phyloP scores from a whole-genome alignment of 1,284 basidiomycete genomes.

The Malassezia obtusa region DNA sequence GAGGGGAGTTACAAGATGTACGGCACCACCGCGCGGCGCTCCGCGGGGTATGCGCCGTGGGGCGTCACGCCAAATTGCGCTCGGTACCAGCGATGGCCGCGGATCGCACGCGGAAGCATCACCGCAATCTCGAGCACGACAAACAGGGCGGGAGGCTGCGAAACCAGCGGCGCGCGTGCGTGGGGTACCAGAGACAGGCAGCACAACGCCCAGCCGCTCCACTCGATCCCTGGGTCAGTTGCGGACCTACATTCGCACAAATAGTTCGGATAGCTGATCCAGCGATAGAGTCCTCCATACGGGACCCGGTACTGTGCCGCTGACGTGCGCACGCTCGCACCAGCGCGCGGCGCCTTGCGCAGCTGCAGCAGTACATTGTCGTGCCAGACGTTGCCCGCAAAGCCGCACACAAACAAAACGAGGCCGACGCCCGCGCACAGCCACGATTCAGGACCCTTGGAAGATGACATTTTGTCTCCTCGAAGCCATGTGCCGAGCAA shows the following conservation, averaged over 20 bases:
- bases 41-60: slow-evolving; percentile 57
- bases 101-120: slow-evolving; percentile 70
- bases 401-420: slow-evolving; percentile 52
- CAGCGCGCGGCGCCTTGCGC: slow-evolving; percentile 40
- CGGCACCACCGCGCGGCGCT: slow-evolving; percentile 60
- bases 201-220: slow-evolving; percentile 29
- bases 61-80: slow-evolving; percentile 53
- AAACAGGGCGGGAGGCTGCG: slow-evolving; percentile 52
- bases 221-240: slow-evolving; percentile 37
- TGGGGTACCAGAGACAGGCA: slow-evolving; percentile 10
- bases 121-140: slow-evolving; percentile 59
- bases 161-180: slow-evolving; percentile 12
- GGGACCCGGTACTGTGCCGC: slow-evolving; percentile 65
- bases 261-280: slow-evolving; percentile 85
- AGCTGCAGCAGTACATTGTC: slow-evolving; percentile 74
- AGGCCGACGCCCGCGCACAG: background rate
- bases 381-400: slow-evolving; percentile 70
- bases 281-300: slow-evolving; percentile 64
- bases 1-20: slow-evolving; percentile 53
- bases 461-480: background rate
- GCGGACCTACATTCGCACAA: slow-evolving; percentile 61
- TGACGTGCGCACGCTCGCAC: background rate
- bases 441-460: too few species aligned
- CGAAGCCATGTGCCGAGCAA: slow-evolving; percentile 58
- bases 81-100: slow-evolving; percentile 72